A percentile compares a stretch with the other conserved stretches of the same genome.
Evolutionary conservation across 2,329 filamentous ascomycete genomes (phyloP).

Genomic region (Botrytis paeoniae): DNA sequence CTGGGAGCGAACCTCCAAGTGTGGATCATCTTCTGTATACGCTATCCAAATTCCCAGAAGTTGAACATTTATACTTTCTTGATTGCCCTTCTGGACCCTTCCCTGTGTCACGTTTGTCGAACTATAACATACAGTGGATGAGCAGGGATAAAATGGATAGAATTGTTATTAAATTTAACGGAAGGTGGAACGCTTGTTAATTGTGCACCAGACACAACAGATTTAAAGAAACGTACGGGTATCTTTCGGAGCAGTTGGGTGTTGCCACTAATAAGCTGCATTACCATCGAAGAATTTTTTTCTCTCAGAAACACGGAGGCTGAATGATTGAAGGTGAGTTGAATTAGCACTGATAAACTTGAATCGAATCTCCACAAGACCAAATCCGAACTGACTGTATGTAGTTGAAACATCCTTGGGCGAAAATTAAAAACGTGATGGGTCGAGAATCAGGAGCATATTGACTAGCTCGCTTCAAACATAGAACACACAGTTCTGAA

Average conservation of each 20-base stretch:
- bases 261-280: not conserved
- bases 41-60: not conserved
- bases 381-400: not conserved
- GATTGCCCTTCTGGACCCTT: not conserved
- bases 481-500: not conserved
- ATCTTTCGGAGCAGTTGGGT: not conserved
- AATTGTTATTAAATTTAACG: fast-evolving
- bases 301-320: not conserved
- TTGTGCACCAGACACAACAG: not conserved
- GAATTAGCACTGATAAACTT: not conserved
- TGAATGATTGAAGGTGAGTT: not conserved
- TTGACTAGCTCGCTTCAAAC: not conserved
- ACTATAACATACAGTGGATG: not conserved
- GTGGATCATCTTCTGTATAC: not conserved
- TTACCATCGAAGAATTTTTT: not conserved
- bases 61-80: not conserved
- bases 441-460: not conserved
- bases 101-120: fast-evolving
- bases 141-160: not conserved
- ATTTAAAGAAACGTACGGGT: not conserved
- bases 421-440: too few species aligned
- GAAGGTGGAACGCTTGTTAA: fast-evolving
- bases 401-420: too few species aligned
- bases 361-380: not conserved
- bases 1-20: not conserved